phyloP scores from a whole-genome alignment of 1,284 basidiomycete genomes.

The Leccinum cinnamomeum region DNA sequence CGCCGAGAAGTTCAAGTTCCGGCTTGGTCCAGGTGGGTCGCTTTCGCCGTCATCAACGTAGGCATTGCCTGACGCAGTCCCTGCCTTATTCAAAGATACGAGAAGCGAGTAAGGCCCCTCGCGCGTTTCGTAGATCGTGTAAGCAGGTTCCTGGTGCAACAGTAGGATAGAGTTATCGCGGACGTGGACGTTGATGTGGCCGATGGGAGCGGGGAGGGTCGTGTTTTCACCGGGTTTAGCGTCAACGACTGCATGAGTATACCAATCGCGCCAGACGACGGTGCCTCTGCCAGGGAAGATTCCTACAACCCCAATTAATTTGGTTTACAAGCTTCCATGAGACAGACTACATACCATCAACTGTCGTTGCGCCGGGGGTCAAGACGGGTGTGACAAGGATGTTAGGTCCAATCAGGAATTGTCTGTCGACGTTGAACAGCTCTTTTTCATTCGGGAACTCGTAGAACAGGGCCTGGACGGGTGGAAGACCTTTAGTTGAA shows the following conservation, averaged over 20 bases:
- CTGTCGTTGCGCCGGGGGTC: conserved; percentile 47
- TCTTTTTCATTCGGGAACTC: conserved; percentile 72
- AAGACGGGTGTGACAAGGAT: conserved; percentile 76
- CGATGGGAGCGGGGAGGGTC: conserved; percentile 52
- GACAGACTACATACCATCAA: conserved; percentile 35
- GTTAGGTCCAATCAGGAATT: conserved; percentile 69
- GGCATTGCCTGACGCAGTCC: conserved; percentile 45
- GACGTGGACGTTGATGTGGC: conserved; percentile 69
- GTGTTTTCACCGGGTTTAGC: conserved; percentile 38
- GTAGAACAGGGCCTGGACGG: conserved; percentile 72
- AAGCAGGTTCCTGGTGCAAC: conserved; percentile 46
- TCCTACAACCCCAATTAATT: conserved; percentile 33
- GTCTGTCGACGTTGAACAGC: conserved; percentile 61
- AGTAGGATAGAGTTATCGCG: conserved; percentile 49
- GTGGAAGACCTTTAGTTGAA: conserved; percentile 61
- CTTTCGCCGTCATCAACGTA: conserved; percentile 60
- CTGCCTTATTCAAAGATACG: conserved; percentile 43
- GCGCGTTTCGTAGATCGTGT: conserved; percentile 52
- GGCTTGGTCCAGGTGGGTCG: conserved; percentile 50
- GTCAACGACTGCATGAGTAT: conserved; percentile 57
- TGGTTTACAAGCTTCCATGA: neutral
- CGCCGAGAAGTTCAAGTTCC: conserved; percentile 44
- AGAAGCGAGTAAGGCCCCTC: conserved; percentile 47
- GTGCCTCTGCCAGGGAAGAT: conserved; percentile 61
- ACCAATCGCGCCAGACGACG: conserved; percentile 75